Evolutionary conservation across 768 basidiomycete genomes (phyloP).

Genomic region (Leccinum truebloodii): DNA sequence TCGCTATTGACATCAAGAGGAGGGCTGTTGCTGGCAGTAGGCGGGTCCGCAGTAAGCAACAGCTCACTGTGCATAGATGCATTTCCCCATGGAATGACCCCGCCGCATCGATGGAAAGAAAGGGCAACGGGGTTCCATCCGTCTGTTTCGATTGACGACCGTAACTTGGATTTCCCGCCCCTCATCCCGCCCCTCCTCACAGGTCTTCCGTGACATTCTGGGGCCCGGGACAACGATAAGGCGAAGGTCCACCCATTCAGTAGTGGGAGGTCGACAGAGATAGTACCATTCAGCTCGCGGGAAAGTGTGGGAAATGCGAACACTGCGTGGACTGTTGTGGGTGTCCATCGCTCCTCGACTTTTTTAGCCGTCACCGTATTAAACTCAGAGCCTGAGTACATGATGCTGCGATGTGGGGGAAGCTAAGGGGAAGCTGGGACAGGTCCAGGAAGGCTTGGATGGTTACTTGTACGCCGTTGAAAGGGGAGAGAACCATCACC

Average conservation of each 20-base stretch:
- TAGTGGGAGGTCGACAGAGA: constrained; percentile 15
- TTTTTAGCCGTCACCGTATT: neutral
- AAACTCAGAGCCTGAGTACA: neutral
- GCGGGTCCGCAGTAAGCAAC: neutral
- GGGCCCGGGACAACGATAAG: too few species aligned
- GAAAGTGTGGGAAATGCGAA: constrained; percentile 1
- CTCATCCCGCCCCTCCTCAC: too few species aligned
- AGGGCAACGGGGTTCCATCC: constrained; percentile 7
- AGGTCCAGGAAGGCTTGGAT: too few species aligned
- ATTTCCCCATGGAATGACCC: constrained; percentile 10
- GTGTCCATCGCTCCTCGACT: constrained; percentile 20
- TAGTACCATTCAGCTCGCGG: too few species aligned
- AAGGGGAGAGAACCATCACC: neutral
- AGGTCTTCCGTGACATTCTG: too few species aligned
- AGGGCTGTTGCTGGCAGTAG: neutral
- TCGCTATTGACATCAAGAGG: too few species aligned
- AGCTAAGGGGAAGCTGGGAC: neutral
- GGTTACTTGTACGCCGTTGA: neutral
- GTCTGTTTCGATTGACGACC: too few species aligned
- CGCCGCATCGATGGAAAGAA: constrained; percentile 9
- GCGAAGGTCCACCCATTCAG: constrained; percentile 19
- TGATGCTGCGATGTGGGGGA: neutral
- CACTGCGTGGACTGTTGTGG: constrained; percentile 9
- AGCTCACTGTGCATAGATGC: constrained; percentile 17
- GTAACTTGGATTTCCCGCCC: too few species aligned